A percentile compares a stretch with the other conserved stretches of the same genome.
Evolutionary conservation across 1,139 yeast species (phyloP).

Genomic region (Wickerhamiella infanticola): DNA sequence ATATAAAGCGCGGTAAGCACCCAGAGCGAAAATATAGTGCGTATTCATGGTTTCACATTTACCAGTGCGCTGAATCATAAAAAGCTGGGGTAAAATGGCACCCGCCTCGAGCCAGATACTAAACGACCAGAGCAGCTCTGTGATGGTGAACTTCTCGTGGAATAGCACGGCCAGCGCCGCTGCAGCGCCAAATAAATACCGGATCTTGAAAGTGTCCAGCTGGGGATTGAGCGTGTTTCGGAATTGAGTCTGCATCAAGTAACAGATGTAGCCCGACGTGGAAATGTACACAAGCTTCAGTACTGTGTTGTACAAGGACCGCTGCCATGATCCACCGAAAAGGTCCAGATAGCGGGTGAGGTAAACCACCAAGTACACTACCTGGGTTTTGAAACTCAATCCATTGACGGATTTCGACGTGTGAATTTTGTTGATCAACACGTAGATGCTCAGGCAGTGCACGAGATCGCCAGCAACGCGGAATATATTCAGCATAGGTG

Average conservation of each 20-base stretch:
- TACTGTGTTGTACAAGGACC: slow-evolving; percentile 55
- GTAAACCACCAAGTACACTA: slow-evolving; percentile 62
- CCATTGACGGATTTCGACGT: slow-evolving; percentile 59
- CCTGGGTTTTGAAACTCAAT: slow-evolving; percentile 77
- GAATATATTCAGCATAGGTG: slow-evolving; percentile 17
- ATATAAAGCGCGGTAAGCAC: slow-evolving; percentile 74
- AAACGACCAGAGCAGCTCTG: slow-evolving; percentile 34
- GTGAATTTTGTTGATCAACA: slow-evolving; percentile 58
- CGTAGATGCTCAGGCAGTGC: slow-evolving; percentile 65
- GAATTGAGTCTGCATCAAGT: slow-evolving; percentile 51
- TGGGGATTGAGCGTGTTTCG: slow-evolving; percentile 37
- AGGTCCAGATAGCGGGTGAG: slow-evolving; percentile 67
- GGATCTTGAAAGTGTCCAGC: slow-evolving; percentile 66
- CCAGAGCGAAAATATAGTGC: slow-evolving; percentile 88
- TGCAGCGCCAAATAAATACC: slow-evolving; percentile 54
- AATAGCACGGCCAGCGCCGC: slow-evolving; percentile 45
- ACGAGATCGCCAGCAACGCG: slow-evolving; percentile 45
- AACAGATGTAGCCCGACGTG: slow-evolving; percentile 61
- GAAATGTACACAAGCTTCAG: slow-evolving; percentile 72
- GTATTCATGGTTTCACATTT: slow-evolving; percentile 76
- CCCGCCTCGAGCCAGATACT: slow-evolving; percentile 53
- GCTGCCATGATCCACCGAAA: slow-evolving; percentile 29
- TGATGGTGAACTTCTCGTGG: slow-evolving; percentile 44
- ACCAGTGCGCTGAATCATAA: slow-evolving; percentile 78
- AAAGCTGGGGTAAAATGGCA: slow-evolving; percentile 84